Evolutionary conservation across 148 eudicot genomes (phyloP), one percentile per base, ranked within the genome.

Genomic region (Spergularia marina): DNA sequence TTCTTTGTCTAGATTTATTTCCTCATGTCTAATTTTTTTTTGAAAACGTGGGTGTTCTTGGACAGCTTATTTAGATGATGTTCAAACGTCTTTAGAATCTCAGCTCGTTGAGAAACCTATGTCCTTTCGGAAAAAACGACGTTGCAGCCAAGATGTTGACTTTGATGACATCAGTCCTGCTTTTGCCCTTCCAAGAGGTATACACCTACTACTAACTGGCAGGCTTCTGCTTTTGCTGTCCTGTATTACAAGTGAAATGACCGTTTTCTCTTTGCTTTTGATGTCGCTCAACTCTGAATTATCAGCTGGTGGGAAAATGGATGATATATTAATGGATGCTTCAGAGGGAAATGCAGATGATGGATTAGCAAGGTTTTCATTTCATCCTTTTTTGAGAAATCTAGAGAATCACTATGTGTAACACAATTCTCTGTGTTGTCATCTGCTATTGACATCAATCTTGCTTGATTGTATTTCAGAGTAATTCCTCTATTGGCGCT

Each of bases 341-440:
- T 77, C 80, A 44, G 83, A 82, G 81, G 78, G 77, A 78, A 62
- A 83, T 69, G 83, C 86, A 71, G 90, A 87, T 70, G 86, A 88
- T 71, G 92, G 77, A 69, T 62, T 87, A 64, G 82, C 89, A 39
- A 87, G 97, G 98, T 94, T 77, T 66, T 61, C 39, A 51, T 76
- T 61, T 74, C 68, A 65, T 75, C 47, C 12, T 64, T 60, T 49
- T 51, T 70, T n/a, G 34, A 39, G 17, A 76, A 72, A 70, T 54
- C 53, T 56, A 41, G 25, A 60, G 49, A 63, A 18, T 34, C 18
- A 53, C 0, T 65, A 60, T 61, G 44, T 74, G 41, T 54, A 60
- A 53, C 60, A 44, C 4, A 44, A 11, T 18, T 64, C 18, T 41
- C 47, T 34, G 25, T 14, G 6, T 1, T 18, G 47, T 57, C 41